A percentile compares a stretch with the other conserved stretches of the same genome.
phyloP scores from a whole-genome alignment of 495 filamentous ascomycete genomes.

The Evernia prunastri region DNA sequence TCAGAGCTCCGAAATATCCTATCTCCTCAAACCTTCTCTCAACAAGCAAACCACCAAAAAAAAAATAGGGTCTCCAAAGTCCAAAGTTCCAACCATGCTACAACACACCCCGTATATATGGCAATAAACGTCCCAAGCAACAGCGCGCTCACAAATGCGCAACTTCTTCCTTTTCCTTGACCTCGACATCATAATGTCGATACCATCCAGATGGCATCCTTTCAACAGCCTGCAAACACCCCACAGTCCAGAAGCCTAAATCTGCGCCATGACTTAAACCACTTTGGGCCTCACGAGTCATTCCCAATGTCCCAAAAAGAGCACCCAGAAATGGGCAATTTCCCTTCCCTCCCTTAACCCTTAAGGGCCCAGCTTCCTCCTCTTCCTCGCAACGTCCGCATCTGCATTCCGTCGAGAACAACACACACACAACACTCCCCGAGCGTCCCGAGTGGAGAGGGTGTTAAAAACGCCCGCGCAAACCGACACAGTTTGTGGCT shows the following conservation, averaged over 20 bases:
- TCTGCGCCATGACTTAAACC: neutral
- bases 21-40: constrained; percentile 1
- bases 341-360: neutral
- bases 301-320: constrained; percentile 6
- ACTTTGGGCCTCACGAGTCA: neutral
- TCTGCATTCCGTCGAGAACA: neutral
- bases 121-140: neutral
- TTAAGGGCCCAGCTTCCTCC: neutral
- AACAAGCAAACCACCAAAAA: neutral
- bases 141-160: neutral
- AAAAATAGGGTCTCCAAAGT: too few relatives aligned
- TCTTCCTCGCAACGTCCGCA: neutral
- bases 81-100: neutral
- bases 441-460: neutral
- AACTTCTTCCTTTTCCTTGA: neutral
- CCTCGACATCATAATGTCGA: neutral
- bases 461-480: too few relatives aligned
- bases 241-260: neutral
- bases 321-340: constrained; percentile 8
- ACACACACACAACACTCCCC: neutral
- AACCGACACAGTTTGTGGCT: neutral
- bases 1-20: neutral
- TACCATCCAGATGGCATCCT: neutral
- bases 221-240: neutral
- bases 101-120: neutral